Evolutionary conservation across 352 stramenopile genomes (phyloP), one percentile per base, ranked within the genome.

Genomic region (Phytopythium vexans): DNA sequence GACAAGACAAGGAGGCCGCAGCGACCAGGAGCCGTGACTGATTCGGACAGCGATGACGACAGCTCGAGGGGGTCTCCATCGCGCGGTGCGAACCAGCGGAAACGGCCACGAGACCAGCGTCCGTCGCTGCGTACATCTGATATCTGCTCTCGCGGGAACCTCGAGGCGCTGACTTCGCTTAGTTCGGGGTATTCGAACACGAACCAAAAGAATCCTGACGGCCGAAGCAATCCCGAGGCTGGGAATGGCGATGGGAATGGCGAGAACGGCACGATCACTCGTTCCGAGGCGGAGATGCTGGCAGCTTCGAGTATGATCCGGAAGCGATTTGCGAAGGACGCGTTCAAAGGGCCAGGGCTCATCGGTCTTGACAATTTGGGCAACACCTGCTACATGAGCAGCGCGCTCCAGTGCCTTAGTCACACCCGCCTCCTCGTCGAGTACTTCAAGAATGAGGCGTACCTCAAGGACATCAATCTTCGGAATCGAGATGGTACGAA

Each of bases 341-440:
- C 82, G 0, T 92, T 93, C 52, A 86, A 73, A 49, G 82, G 82
- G 1, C 60, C 84, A 41, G 85, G 85, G 1, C 64, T 97, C 10
- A 88, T 98, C 4, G 96, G 96, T 4, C 70, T 98, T 3, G 79
- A 94, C 54, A 98, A 98, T 59, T 66, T 99, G 21, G 96, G 97
- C 21, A 99, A 99, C 60, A 99, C 97, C 16, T 99, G 97, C 64
- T 99, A 98, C 63, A 97, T 99, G 78, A 99, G 98, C 62, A 98
- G 88, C 41, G 95, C 94, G 5, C 64, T 99, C 1, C 97, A 99
- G 74, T 99, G 97, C 54, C 78, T 99, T 31, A 97, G 85, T 37
- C 92, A 99, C 68, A 99, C 96, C 2, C 74, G 85, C 9, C 63
- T 98, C 50, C 69, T 99, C 1, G 79, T 95, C 15, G 81, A 97